Percentiles rank a stretch among this genome's conserved stretches.
Conservation (phyloP, 1,284 basidiomycete species). For the Ustilago crameri region DNA sequence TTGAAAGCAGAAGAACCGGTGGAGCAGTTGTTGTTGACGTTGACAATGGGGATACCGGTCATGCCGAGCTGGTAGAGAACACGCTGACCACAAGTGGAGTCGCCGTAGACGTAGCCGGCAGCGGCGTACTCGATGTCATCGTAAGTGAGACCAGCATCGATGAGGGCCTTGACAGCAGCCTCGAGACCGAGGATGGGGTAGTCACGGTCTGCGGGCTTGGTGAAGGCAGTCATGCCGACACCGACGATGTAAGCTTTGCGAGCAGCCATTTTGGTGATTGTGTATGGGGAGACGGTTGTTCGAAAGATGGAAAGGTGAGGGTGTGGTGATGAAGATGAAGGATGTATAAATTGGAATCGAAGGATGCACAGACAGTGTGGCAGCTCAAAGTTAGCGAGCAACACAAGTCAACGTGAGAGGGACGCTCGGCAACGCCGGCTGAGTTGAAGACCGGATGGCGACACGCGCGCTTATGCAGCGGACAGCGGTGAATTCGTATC, state of each 20-base stretch:
- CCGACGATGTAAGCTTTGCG: conserved; percentile 73
- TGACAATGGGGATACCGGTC: conserved; percentile 84
- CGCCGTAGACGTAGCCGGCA: conserved; percentile 75
- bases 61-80: conserved; percentile 86
- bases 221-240: conserved; percentile 82
- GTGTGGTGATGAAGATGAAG: not conserved
- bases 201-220: conserved; percentile 77
- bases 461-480: no score
- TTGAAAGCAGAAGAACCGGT: conserved; percentile 64
- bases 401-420: not conserved
- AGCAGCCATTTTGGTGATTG: conserved; percentile 29
- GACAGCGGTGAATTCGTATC: no score
- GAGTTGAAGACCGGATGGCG: no score
- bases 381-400: no score
- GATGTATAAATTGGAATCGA: not conserved
- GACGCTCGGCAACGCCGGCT: no score
- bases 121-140: conserved; percentile 79
- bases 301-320: no score
- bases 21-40: conserved; percentile 77
- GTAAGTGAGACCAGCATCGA: conserved; percentile 87
- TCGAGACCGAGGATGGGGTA: conserved; percentile 73
- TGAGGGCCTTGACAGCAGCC: conserved; percentile 82
- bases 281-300: not conserved
- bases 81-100: conserved; percentile 78
- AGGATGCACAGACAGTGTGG: no score